Percentiles rank a stretch among this genome's conserved stretches.
Conservation (phyloP, 768 basidiomycete species). For the Boletellus sp. region DNA sequence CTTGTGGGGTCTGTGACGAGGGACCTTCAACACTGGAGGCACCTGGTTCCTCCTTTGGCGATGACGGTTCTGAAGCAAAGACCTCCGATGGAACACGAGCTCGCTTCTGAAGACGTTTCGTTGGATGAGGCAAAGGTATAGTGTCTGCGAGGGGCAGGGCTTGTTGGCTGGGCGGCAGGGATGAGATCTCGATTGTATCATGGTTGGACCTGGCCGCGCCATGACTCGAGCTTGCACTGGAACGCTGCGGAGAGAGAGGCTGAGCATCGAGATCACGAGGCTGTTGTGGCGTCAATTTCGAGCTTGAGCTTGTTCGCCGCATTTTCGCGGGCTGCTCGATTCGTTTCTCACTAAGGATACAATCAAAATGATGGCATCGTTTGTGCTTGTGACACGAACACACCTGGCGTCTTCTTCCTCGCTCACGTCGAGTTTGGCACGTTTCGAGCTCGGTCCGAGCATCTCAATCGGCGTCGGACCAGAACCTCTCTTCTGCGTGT, state of each 20-base stretch:
- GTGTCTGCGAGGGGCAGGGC: not conserved
- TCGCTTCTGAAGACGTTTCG: conserved; percentile 12
- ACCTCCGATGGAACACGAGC: conserved; percentile 7
- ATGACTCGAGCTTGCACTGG: not conserved
- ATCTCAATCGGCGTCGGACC: not conserved
- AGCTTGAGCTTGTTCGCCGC: not conserved
- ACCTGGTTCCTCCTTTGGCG: conserved; percentile 2
- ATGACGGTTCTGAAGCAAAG: conserved; percentile 17
- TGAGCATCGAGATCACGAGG: not conserved
- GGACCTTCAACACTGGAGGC: not conserved
- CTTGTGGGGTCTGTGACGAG: not conserved
- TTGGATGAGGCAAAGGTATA: not conserved
- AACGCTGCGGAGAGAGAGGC: not conserved
- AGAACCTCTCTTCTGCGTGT: conserved; percentile 1
- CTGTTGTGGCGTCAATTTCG: not conserved
- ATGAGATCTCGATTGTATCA: not conserved
- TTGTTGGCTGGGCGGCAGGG: not conserved
- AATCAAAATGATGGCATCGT: not conserved
- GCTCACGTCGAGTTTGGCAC: not conserved
- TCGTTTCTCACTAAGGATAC: conserved; percentile 3
- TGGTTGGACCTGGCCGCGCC: not conserved
- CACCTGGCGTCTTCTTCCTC: not conserved
- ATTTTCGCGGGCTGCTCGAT: too few species aligned
- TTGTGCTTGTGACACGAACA: not conserved
- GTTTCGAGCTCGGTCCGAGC: conserved; percentile 4